Base-by-base conservation (phyloP, 345 rosid genomes). In the Mercurialis annua region DNA sequence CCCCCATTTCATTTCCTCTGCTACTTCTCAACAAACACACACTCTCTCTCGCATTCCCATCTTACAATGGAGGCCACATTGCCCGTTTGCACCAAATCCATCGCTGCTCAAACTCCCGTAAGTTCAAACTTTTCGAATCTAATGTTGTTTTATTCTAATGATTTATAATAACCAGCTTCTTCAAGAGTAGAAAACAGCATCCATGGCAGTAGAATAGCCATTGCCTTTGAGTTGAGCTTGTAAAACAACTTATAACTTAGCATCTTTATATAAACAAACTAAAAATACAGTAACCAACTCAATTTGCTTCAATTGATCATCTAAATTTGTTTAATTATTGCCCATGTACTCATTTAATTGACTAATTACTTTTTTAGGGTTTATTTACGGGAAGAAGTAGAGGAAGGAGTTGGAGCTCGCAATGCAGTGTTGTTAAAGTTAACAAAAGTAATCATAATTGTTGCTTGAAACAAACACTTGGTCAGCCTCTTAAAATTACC, bases 51-150 rank as follows among this genome's bases (percentile, higher is more conserved):
- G 26, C 56, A 31, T 55, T 15, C 9, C 27, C 47, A 6, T 33
- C 27, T n/a, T 20, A 69, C 67, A 61, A 87, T 92, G 90, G 98
- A 89, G 76, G 82, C 90, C n/a, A 81, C 86, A 64, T 63, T 83
- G 75, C 83, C 89, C 21, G 71, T 78, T 42, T 82, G 80, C 84
- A 36, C 40, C 40, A 92, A 84, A 79, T 82, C 94, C 50, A 16
- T 84, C 16, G 40, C 83, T 40, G 1, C 44, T 40, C 38, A 74
- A 64, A 23, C 84, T 74, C 85, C 92, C 23, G 96, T 88, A 79
- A 84, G 85, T 71, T 62, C n/a, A 31, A 34, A 38, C 55, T 7
- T 59, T 50, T 54, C 44, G n/a, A 33, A 43, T 67, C 18, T 23
- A 24, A 18, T 33, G 63, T n/a, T 2, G 5, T 10, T 29, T 71